A percentile compares a stretch with the other conserved stretches of the same genome.
Evolutionary conservation across 495 filamentous ascomycete genomes (phyloP).

Genomic region (Alectoria sarmentosa): DNA sequence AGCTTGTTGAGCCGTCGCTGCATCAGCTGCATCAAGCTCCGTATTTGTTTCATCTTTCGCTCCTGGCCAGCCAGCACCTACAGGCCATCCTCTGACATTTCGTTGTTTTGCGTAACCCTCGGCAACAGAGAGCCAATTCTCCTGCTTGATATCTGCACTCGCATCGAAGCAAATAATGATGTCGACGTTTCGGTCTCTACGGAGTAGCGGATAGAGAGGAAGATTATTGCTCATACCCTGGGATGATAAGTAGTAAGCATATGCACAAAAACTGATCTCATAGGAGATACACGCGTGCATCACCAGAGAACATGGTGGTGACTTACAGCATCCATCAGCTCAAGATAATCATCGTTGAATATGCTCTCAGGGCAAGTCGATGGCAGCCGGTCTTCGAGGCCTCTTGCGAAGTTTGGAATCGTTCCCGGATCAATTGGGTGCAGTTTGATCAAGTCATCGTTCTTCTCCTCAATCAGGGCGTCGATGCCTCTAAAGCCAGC

Average conservation of each 20-base stretch:
- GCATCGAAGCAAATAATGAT: conserved; percentile 87
- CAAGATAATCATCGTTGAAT: conserved; percentile 59
- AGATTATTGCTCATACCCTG: conserved; percentile 93
- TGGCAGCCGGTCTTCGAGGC: conserved; percentile 69
- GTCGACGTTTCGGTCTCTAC: conserved; percentile 81
- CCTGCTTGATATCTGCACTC: conserved; percentile 72
- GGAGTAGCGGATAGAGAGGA: conserved; percentile 86
- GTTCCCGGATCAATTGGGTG: conserved; percentile 87
- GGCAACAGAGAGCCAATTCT: conserved; percentile 88
- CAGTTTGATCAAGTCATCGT: conserved; percentile 75
- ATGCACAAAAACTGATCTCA: background rate
- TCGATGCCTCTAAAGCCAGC: conserved; percentile 73
- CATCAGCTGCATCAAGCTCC: conserved; percentile 62
- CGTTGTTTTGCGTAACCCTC: conserved; percentile 89
- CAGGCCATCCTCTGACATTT: conserved; percentile 85
- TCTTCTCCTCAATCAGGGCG: conserved; percentile 72
- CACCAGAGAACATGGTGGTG: background rate
- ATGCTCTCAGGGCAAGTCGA: conserved; percentile 67
- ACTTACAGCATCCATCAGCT: conserved; percentile 75
- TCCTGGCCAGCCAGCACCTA: conserved; percentile 86
- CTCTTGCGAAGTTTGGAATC: conserved; percentile 80
- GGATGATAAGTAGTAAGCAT: background rate
- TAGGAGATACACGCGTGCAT: background rate
- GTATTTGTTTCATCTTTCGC: conserved; percentile 46
- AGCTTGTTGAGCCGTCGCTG: conserved; percentile 50